Base-by-base conservation (phyloP, 108 stramenopile species). In the Cylindrotheca fusiformis region DNA sequence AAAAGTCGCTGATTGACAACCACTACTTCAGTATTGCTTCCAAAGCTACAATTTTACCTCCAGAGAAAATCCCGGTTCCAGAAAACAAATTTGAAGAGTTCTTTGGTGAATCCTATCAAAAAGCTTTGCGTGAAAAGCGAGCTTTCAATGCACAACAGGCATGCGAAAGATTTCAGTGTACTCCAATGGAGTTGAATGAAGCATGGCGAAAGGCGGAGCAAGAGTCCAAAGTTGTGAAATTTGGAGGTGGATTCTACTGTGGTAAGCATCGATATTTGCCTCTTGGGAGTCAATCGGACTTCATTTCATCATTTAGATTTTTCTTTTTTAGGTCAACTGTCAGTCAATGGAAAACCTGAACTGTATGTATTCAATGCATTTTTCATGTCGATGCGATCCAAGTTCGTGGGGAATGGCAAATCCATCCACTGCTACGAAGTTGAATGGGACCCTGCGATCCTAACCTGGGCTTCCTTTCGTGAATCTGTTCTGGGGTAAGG, bases 221-320 rank as follows among this genome's bases (percentile, higher is more conserved):
- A 14, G 36, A 6, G 14, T 6, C 6, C 36, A 84, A 88, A 55
- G 81, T 92, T 10, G 89, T 90, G 49, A 97, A 97, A 65, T 82
- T 97, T 58, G 97, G 97, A 23, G 97, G 97, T 27, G 97, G 97
- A 32, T 95, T 95, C 64, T 97, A 97, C 74, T 94, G 92, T 66
- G 96, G 94, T 23, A 62, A 31, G 69, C 27, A 49, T 47, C 41
- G 57, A 19, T 21, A 22, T 19, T 5, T 41, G n/a, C 20, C 57
- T 58, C 32, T 41, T 44, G 6, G 0, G 36, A 58, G 26, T 12
- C 29, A 6, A 6, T 27, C 26, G 22, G 18, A 10, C 54, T 18
- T 28, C 23, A 25, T 55, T 45, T 45, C 58, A n/a, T n/a, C n/a
- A n/a, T n/a, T n/a, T n/a, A n/a, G n/a, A n/a, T n/a, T 85, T 53